Evolutionary conservation across 2,329 filamentous ascomycete species (phyloP), one percentile per base, ranked within the genome.

Genomic region (Claviceps sp.): DNA sequence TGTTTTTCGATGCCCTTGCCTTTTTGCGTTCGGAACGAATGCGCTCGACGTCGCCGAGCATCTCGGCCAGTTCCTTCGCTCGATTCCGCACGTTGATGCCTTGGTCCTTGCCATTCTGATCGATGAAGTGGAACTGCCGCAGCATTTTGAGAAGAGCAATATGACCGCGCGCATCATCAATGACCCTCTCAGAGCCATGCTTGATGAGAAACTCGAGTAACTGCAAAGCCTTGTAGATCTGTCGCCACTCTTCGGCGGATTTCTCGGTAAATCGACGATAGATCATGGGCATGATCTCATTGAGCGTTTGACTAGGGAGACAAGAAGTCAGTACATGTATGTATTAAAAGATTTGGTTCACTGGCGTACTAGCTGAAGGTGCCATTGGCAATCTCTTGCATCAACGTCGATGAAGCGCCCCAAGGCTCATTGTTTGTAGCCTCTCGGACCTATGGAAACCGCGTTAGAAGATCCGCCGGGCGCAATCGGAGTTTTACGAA

Each of bases 231-330:
- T 98, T 98, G 79, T 98, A 98, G 64, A 98, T 98, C 69, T 98
- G 93, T 59, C 93, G 82, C 93, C 93, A 98, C 71, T 98, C 93
- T 67, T 98, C 93, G 52, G 93, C 91, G 7, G 89, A 79, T 75
- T 98, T 98, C 68, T 98, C 93, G 55, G 93, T 98, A 69, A 98
- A 98, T 58, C 93, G 87, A 64, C 94, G 93, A 75, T 98, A 98
- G 65, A 98, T 95, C 88, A 98, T 93, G 58, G 93, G 93, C 93
- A 98, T 98, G 66, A 98, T 97, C 70, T 98, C 93, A 69, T 97
- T 97, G 52, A 98, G 82, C 50, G 90, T 81, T 81, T 95, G 89
- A 67, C 91, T 96, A 64, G 8, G 17, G 8, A 44, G 13, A 44
- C 3, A 26, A 44, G 2, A 4, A 42, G 17, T n/a, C 17, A 34